Percentiles rank a stretch among this genome's conserved stretches.
These are phyloP conservation scores for Fusarium sp. DNA, from an alignment of 2,329 filamentous ascomycete genomes.

Conservation along the genomic window DNA sequence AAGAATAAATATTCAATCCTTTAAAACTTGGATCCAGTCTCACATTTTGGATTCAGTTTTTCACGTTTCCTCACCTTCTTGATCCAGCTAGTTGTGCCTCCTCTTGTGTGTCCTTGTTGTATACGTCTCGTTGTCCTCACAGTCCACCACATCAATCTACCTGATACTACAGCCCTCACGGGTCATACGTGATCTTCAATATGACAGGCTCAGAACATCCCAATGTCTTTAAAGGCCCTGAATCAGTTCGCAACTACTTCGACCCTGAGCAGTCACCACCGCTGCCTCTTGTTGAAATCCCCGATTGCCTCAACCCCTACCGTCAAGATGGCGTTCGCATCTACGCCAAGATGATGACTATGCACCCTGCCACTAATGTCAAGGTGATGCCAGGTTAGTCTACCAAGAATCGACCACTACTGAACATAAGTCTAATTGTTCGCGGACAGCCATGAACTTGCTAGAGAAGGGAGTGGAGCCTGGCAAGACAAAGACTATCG, in stretches of 20 bases:
- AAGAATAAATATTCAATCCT: conserved; percentile 9
- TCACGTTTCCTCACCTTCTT: conserved; percentile 4
- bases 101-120: not conserved
- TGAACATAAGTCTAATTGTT: conserved; percentile 21
- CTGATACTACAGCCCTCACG: not conserved
- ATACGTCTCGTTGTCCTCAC: not conserved
- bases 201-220: conserved; percentile 48
- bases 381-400: conserved; percentile 68
- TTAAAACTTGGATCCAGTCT: conserved; percentile 25
- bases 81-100: not conserved
- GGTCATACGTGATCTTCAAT: conserved; percentile 30
- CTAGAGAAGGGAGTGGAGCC: conserved; percentile 60
- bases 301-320: conserved; percentile 67
- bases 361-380: conserved; percentile 71
- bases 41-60: not conserved
- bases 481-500: conserved; percentile 63
- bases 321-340: conserved; percentile 69
- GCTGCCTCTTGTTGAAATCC: conserved; percentile 70
- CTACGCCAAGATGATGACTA: conserved; percentile 74
- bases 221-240: conserved; percentile 68
- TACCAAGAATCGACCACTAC: not conserved
- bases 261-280: conserved; percentile 68
- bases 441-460: conserved; percentile 57
- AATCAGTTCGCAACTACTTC: conserved; percentile 69
- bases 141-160: not conserved